Percentiles rank a stretch among this genome's conserved stretches.
phyloP scores from a whole-genome alignment of 768 basidiomycete genomes.

The Phaffia tasmanica region DNA sequence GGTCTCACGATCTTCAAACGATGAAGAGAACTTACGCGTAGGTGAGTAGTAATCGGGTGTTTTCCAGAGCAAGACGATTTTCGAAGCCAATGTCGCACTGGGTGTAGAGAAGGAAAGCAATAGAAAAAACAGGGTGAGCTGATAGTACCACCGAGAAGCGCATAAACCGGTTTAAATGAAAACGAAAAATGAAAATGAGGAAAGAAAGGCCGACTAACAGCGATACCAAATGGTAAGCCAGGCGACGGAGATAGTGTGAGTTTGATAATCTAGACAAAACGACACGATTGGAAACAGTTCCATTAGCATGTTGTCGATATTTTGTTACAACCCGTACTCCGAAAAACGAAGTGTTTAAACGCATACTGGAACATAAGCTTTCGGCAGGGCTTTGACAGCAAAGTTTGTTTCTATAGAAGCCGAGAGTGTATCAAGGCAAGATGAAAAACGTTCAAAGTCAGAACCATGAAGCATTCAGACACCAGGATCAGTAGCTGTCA shows the following conservation, averaged over 20 bases:
- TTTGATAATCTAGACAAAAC: conserved; percentile 61
- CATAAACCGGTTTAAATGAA: neutral
- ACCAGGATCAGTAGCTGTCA: conserved; percentile 25
- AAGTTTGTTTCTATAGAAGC: conserved; percentile 73
- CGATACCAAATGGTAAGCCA: conserved; percentile 66
- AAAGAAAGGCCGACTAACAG: conserved; percentile 33
- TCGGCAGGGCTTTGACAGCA: conserved; percentile 87
- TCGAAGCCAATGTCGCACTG: conserved; percentile 94
- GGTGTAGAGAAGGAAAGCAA: neutral
- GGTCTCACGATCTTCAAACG: neutral
- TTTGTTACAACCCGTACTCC: neutral
- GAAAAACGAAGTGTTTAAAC: neutral
- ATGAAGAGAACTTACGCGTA: conserved; percentile 49
- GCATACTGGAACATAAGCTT: conserved; percentile 44
- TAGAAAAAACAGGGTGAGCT: neutral
- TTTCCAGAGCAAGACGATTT: conserved; percentile 91
- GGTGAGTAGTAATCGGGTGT: conserved; percentile 87
- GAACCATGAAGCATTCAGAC: conserved; percentile 12
- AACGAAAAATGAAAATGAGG: neutral
- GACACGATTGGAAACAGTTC: too few relatives aligned
- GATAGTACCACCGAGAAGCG: neutral
- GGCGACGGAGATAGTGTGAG: conserved; percentile 62
- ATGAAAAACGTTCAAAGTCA: conserved; percentile 6
- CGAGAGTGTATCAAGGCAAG: neutral
- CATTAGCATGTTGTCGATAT: neutral